These are phyloP conservation scores for Pythium insidiosum DNA, from an alignment of 352 stramenopile genomes.

Conservation along the genomic window DNA sequence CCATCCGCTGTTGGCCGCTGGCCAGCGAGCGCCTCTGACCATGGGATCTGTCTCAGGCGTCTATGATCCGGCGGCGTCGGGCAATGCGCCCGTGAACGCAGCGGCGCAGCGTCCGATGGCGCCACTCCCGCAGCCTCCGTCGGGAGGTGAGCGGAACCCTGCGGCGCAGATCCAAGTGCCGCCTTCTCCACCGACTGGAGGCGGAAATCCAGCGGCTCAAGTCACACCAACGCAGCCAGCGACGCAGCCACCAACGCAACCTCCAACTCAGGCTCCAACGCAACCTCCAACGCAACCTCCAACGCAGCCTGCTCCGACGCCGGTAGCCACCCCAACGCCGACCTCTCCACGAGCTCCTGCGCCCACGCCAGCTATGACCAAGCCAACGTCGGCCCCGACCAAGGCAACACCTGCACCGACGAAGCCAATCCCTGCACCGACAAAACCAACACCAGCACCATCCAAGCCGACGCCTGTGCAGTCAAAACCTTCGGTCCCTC, in stretches of 20 bases:
- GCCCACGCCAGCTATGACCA: not conserved
- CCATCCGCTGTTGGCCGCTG: not conserved
- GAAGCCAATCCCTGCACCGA: not conserved
- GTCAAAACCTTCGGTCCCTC: not conserved
- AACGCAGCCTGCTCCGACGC: not conserved
- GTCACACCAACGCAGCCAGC: not conserved
- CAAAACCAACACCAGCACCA: not conserved
- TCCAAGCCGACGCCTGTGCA: not conserved
- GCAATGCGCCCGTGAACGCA: not conserved
- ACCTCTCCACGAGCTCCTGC: not conserved
- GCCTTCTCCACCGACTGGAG: no score
- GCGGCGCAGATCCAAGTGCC: no score
- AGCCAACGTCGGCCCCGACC: not conserved
- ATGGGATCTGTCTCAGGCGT: conserved; percentile 5
- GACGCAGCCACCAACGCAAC: not conserved
- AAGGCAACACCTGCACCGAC: not conserved
- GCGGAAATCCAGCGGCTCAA: not conserved
- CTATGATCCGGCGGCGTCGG: conserved; percentile 6
- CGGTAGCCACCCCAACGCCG: not conserved
- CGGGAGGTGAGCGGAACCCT: no score
- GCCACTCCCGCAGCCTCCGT: no score
- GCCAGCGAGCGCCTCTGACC: not conserved
- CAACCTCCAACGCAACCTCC: not conserved
- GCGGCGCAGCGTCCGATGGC: no score
- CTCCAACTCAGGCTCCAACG: not conserved